Base-by-base conservation (phyloP, 2,329 filamentous ascomycete genomes). In the Aspergillus sergii region DNA sequence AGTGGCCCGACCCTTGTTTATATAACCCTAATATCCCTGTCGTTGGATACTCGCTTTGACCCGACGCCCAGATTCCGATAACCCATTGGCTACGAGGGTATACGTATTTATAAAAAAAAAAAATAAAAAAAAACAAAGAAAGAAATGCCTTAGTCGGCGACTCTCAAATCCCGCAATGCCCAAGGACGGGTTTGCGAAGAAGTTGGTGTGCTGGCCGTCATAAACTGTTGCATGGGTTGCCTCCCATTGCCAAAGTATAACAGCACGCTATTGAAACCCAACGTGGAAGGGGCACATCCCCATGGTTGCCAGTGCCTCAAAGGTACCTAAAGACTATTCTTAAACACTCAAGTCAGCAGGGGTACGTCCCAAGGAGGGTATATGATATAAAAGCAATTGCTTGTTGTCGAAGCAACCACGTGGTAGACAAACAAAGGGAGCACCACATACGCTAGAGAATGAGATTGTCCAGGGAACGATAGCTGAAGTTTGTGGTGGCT, bases 1-100 rank as follows among this genome's bases (percentile, higher is more conserved):
- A 26, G 32, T 7, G 21, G n/a, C 10, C 28, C 48, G 19, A 10
- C 4, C 26, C 28, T 51, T 11, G 26, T 51, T 51, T n/a, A 12
- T 30, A 30, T 51, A 36, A 10, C 51, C 51, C 51, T 55, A 19
- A 55, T 41, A 55, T 26, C 51, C 51, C 51, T 55, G 51, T 55
- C 36, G 51, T 26, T 39, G 19, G 32, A 28, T 55, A 28, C 9
- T 32, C 28, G 32, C 51, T 16, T 32, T 36, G 51, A 55, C 23
- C 5, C 8, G 6, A 32, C 51, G 12, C 32, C 9, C 32, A 11
- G n/a, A 39, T 55, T 36, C 21, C 51, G 36, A 41, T 26, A 55
- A 16, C 8, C 36, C 32, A 55, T 55, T 55, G 51, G 51, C 30
- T 41, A 36, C 8, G 11, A 23, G 14, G 6, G 12, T 8, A 39